Conservation (phyloP, 116 monocot genomes). For the Zostera marina region DNA sequence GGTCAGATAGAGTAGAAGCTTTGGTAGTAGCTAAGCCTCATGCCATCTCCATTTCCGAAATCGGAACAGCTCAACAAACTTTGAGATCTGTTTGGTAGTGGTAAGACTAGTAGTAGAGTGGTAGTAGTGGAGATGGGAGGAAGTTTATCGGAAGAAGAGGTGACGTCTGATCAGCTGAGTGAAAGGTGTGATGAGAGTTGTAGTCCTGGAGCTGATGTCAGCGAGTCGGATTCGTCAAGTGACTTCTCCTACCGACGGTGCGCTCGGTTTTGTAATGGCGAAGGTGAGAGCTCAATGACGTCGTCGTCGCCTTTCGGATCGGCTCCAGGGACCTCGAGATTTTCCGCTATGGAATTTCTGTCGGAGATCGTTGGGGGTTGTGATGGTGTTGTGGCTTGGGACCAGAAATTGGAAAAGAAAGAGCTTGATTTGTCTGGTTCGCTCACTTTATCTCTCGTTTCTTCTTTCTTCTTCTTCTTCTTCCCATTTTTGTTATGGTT, state of each 20-base stretch:
- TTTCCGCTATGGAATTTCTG: conserved; percentile 1
- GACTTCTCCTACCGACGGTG: conserved; percentile 23
- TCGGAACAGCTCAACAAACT: too few species aligned
- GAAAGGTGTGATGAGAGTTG: conserved; percentile 62
- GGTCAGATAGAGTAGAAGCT: too few species aligned
- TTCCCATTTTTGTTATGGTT: not conserved
- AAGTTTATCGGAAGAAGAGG: conserved; percentile 5
- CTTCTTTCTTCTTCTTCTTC: not conserved
- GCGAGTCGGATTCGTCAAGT: conserved; percentile 68
- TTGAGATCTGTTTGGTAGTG: too few species aligned
- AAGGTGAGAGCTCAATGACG: conserved; percentile 1
- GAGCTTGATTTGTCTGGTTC: conserved; percentile 30
- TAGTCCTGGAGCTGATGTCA: conserved; percentile 67
- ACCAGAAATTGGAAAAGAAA: conserved; percentile 15
- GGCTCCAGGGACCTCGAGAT: conserved; percentile 6
- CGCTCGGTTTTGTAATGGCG: not conserved
- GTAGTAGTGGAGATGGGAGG: not conserved
- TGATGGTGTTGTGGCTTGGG: not conserved
- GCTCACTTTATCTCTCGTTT: not conserved
- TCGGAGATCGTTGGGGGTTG: conserved; percentile 3
- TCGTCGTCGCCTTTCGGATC: conserved; percentile 19
- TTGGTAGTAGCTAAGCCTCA: too few species aligned
- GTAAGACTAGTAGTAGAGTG: too few species aligned
- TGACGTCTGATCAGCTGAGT: conserved; percentile 12
- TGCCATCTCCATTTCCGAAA: too few species aligned